phyloP scores from a whole-genome alignment of 495 filamentous ascomycete species.

The Tuber brumale region DNA sequence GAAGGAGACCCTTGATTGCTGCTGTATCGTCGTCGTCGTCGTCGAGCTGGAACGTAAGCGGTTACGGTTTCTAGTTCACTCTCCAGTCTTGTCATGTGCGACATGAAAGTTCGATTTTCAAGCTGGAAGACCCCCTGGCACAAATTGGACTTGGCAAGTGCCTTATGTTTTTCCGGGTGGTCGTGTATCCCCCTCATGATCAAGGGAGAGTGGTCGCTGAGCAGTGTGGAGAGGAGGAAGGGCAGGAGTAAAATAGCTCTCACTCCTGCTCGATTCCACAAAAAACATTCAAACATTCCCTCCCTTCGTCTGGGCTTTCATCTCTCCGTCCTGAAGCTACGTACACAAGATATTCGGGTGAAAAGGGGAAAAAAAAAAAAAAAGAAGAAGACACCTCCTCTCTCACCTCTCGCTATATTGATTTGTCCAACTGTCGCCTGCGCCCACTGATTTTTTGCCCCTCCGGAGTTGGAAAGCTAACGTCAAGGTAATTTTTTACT shows the following conservation, averaged over 20 bases:
- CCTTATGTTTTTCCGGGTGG: background rate
- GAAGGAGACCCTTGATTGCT: background rate
- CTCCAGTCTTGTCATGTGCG: background rate
- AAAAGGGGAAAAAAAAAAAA: background rate
- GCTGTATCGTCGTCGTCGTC: background rate
- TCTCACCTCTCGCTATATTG: background rate
- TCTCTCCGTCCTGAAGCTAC: background rate
- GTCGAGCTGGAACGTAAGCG: background rate
- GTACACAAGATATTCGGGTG: background rate
- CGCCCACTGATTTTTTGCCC: conserved; percentile 1
- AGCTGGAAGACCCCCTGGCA: background rate
- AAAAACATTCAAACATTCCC: background rate
- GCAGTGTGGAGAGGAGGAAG: background rate
- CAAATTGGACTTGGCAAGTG: background rate
- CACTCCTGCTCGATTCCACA: background rate
- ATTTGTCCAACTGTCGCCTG: background rate
- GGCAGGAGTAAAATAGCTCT: background rate
- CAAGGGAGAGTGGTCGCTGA: background rate
- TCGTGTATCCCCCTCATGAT: background rate
- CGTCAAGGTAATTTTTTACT: background rate
- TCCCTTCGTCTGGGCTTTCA: background rate
- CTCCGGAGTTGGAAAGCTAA: background rate
- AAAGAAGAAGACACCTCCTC: background rate
- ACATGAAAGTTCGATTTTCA: background rate
- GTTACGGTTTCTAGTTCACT: background rate